Conservation (phyloP, 805 yeast genomes). For the Suhomyces xylopsoci region DNA sequence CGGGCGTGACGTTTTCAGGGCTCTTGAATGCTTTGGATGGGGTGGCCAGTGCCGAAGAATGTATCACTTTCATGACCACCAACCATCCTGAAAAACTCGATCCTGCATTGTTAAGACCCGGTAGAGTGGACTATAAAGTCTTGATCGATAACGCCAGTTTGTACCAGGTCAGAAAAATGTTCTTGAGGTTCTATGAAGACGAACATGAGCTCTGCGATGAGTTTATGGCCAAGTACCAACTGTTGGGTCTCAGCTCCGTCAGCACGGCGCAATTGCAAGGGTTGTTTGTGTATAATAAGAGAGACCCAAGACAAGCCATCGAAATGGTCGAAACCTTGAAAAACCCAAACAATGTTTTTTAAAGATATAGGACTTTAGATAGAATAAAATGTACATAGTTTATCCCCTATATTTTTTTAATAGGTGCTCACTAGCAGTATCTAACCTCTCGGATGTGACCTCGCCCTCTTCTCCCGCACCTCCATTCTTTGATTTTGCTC, state of each 20-base stretch:
- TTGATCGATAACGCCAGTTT: slow-evolving; percentile 84
- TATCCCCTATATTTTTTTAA: slow-evolving; percentile 38
- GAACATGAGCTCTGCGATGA: slow-evolving; percentile 52
- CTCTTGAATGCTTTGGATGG: slow-evolving; percentile 93
- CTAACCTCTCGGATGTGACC: slow-evolving; percentile 37
- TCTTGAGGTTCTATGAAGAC: slow-evolving; percentile 76
- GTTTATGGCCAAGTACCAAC: slow-evolving; percentile 46
- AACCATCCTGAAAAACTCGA: slow-evolving; percentile 94
- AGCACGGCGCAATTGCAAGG: slow-evolving; percentile 97
- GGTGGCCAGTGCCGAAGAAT: slow-evolving; percentile 95
- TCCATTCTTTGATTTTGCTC: slow-evolving; percentile 33
- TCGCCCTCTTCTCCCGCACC: slow-evolving; percentile 35
- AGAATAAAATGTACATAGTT: slow-evolving; percentile 4
- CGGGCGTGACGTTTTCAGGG: slow-evolving; percentile 96
- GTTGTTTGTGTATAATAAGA: slow-evolving; percentile 86
- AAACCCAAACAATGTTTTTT: slow-evolving; percentile 23
- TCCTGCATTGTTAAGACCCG: slow-evolving; percentile 92
- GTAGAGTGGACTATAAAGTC: slow-evolving; percentile 84
- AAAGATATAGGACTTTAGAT: neutral
- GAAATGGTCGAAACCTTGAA: slow-evolving; percentile 52
- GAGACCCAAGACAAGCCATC: slow-evolving; percentile 74
- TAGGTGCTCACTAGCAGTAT: slow-evolving; percentile 29
- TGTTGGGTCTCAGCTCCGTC: slow-evolving; percentile 47
- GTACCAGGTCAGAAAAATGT: slow-evolving; percentile 79
- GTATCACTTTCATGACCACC: slow-evolving; percentile 96